Evolutionary conservation across 768 basidiomycete species (phyloP).

Genomic region (Lactarius sp.): DNA sequence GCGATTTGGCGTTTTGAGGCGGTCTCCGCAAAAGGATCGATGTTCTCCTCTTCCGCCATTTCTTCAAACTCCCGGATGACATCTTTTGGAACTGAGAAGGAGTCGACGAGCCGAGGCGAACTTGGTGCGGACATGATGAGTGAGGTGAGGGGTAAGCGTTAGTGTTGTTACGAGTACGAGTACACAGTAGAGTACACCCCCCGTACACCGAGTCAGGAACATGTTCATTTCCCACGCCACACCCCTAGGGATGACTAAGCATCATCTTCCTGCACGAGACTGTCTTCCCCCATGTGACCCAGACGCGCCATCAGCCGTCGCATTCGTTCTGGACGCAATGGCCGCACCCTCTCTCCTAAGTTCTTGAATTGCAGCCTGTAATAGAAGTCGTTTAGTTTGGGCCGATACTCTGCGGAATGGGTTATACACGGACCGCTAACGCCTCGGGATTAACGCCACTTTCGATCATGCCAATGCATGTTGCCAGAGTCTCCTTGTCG

Average conservation of each 20-base stretch:
- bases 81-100: constrained; percentile 90
- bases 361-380: constrained; percentile 24
- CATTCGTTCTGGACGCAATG: constrained; percentile 6
- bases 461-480: constrained; percentile 89
- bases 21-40: constrained; percentile 90
- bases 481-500: constrained; percentile 88
- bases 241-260: neutral
- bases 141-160: neutral
- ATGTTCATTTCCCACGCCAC: constrained; percentile 12
- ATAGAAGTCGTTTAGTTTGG: neutral
- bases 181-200: too few species aligned
- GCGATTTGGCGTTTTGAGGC: constrained; percentile 92
- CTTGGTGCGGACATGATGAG: constrained; percentile 31
- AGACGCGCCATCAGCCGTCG: neutral
- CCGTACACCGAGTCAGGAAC: too few species aligned
- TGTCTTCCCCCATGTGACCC: neutral
- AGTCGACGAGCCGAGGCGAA: constrained; percentile 70
- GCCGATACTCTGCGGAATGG: too few species aligned
- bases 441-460: constrained; percentile 90
- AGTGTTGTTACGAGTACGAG: too few species aligned
- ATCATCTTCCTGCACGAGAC: neutral
- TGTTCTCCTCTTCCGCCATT: constrained; percentile 88
- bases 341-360: constrained; percentile 21
- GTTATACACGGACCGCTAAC: constrained; percentile 58
- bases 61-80: constrained; percentile 91